phyloP scores from a whole-genome alignment of 495 filamentous ascomycete genomes.

The Aspergillus sclerotioniger region DNA sequence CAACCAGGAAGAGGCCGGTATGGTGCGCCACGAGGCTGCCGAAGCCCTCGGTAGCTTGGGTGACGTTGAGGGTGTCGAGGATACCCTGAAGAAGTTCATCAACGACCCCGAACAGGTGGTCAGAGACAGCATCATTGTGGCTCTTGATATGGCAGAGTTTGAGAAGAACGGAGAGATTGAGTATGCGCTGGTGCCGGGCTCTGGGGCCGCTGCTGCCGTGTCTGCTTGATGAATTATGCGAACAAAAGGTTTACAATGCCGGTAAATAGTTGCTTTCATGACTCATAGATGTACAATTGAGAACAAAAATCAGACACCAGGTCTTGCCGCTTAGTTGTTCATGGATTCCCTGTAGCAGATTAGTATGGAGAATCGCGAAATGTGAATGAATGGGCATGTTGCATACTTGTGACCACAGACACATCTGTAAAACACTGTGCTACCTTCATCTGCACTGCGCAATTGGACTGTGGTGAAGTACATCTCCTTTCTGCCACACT shows the following conservation, averaged over 20 bases:
- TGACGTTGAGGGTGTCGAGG: constrained; percentile 89
- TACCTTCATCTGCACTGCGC: constrained; percentile 91
- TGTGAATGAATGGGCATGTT: neutral
- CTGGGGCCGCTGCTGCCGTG: constrained; percentile 29
- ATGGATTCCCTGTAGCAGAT: constrained; percentile 35
- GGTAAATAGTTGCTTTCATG: constrained; percentile 24
- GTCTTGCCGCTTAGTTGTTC: constrained; percentile 36
- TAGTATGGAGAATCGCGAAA: constrained; percentile 21
- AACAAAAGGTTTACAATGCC: constrained; percentile 24
- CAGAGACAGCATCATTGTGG: constrained; percentile 89
- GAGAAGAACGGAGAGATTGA: constrained; percentile 86
- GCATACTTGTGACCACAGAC: constrained; percentile 81
- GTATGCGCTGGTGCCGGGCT: constrained; percentile 83
- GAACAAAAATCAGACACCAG: constrained; percentile 18
- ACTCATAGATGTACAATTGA: constrained; percentile 24
- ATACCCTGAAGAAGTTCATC: constrained; percentile 76
- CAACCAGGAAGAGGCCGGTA: constrained; percentile 77
- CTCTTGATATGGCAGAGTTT: constrained; percentile 96
- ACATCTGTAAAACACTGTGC: constrained; percentile 84
- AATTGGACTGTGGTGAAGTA: constrained; percentile 82
- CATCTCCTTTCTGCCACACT: constrained; percentile 80
- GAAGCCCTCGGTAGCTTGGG: constrained; percentile 96
- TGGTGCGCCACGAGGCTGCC: constrained; percentile 97
- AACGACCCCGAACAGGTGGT: constrained; percentile 91
- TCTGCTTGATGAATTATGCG: constrained; percentile 33